Evolutionary conservation across 2,329 filamentous ascomycete genomes (phyloP).

Genomic region (Zasmidium citrigriseum): DNA sequence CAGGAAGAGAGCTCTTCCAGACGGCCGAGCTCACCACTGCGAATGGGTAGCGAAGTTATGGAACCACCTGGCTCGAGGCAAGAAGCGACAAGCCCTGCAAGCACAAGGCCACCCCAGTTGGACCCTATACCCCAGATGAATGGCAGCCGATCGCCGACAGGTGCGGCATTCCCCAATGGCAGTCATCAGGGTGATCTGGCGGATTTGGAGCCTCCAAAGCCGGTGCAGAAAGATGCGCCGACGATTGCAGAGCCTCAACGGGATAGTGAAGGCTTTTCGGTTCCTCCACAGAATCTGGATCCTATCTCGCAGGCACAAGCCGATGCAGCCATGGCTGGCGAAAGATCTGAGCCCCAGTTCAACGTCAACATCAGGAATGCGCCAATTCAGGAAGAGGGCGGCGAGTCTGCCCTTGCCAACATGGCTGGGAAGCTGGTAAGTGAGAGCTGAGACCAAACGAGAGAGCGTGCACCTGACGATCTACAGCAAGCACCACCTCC

Average conservation of each 20-base stretch:
- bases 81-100: slow-evolving; percentile 10
- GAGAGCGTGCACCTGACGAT: neutral
- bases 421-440: slow-evolving; percentile 70
- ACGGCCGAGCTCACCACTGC: slow-evolving; percentile 33
- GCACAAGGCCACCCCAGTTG: slow-evolving; percentile 13
- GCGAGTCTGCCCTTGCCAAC: slow-evolving; percentile 69
- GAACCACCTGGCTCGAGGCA: slow-evolving; percentile 22
- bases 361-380: slow-evolving; percentile 79
- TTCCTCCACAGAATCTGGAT: slow-evolving; percentile 64
- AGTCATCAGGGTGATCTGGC: slow-evolving; percentile 36
- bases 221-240: slow-evolving; percentile 20
- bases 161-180: slow-evolving; percentile 28
- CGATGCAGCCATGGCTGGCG: slow-evolving; percentile 57
- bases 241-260: slow-evolving; percentile 48
- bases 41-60: slow-evolving; percentile 33
- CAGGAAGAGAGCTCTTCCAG: slow-evolving; percentile 27
- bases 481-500: slow-evolving; percentile 58
- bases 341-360: slow-evolving; percentile 65
- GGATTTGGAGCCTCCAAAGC: slow-evolving; percentile 35
- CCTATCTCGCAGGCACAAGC: slow-evolving; percentile 69
- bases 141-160: slow-evolving; percentile 19
- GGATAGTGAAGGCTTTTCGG: slow-evolving; percentile 74
- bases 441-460: neutral
- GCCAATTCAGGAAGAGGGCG: slow-evolving; percentile 73
- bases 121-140: slow-evolving; percentile 24